Evolutionary conservation across 2,329 filamentous ascomycete species (phyloP), one percentile per base, ranked within the genome.

Genomic region (Pseudocercospora musae): DNA sequence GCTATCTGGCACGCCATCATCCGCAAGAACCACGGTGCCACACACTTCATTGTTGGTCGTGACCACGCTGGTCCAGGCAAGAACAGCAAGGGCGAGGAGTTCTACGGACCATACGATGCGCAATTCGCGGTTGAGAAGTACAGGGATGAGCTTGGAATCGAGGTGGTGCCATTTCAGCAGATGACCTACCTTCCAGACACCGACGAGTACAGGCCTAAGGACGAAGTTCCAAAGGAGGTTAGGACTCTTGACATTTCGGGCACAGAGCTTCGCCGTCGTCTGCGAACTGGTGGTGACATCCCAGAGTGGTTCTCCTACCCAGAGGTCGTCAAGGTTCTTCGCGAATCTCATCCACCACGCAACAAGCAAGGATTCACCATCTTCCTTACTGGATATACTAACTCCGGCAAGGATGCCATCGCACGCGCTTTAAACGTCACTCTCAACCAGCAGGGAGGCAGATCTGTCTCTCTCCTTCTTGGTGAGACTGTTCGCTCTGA

Each of bases 261-360:
- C 66, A 83, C 81, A 48, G 95, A 99, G 83, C 91, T 99, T 74
- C 93, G 95, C 75, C 87, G 90, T 74, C 91, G 95, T 72, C 88
- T 99, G 68, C 89, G 90, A 74, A 96, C 90, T 64, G 95, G 95
- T 71, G 91, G 91, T 72, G 92, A 96, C 71, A 99, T 99, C 72
- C 95, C 95, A 71, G 92, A 96, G 80, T 99, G 95, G 95, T 99
- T 99, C 86, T 98, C 95, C 31, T 99, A 99, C 84, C 94, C 95
- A 66, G 95, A 99, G 82, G 95, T 99, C 71, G 95, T 99, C 80
- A 89, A 88, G 79, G 95, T 98, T 55, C 89, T 99, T 66, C 89
- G 95, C 73, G 93, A 99, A 82, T 96, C 94, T 71, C 95, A 98
- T 83, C 95, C 94, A 55, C 87, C 96, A 57, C 90, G 95, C 70